Base-by-base conservation (phyloP, 192 early-diverging fungal species). In the Mortierella alpina region DNA sequence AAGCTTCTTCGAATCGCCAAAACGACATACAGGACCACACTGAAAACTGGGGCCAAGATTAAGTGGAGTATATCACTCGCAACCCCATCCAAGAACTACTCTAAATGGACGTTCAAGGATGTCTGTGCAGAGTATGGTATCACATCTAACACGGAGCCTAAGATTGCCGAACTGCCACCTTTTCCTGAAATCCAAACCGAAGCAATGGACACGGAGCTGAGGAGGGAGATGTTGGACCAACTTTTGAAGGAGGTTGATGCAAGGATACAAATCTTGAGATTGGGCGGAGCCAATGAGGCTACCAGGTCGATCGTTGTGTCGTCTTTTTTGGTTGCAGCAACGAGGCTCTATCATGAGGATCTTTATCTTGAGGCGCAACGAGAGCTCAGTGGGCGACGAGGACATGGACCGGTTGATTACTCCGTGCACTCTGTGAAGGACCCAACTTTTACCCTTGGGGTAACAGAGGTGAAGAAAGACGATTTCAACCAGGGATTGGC, bases 401-500 rank as follows among this genome's bases (percentile, higher is more conserved):
- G 67, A 59, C 39, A 69, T 60, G 67, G 67, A 1, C 23, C 57
- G 0, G 8, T 69, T 7, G 48, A 69, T 12, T 69, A 59, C 51
- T 69, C 67, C 17, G 46, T 69, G 8, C 47, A 69, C 22, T 15
- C 48, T 7, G 47, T 46, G 9, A 69, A n/a, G 56, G 51, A 13
- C 0, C 7, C 48, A 4, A 0, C 5, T 10, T 41, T 7, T 40
- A 50, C 67, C 0, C 40, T 69, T 2, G 54, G 42, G 3, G 54
- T 68, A 54, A 68, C 66, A 18, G 67, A 60, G 57, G 57, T 69
- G 31, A 69, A 69, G 67, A 69, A 52, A 48, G 56, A 59, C 0
- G 39, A 69, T 6, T 59, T 68, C 41, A 8, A 5, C 20, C 67
- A 69, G n/a, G 67, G 57, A 1, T 14, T 51, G 0, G 57, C 67